These are phyloP conservation scores for Penicillium nordicum DNA, from an alignment of 2,329 filamentous ascomycete genomes.

Conservation along the genomic window DNA sequence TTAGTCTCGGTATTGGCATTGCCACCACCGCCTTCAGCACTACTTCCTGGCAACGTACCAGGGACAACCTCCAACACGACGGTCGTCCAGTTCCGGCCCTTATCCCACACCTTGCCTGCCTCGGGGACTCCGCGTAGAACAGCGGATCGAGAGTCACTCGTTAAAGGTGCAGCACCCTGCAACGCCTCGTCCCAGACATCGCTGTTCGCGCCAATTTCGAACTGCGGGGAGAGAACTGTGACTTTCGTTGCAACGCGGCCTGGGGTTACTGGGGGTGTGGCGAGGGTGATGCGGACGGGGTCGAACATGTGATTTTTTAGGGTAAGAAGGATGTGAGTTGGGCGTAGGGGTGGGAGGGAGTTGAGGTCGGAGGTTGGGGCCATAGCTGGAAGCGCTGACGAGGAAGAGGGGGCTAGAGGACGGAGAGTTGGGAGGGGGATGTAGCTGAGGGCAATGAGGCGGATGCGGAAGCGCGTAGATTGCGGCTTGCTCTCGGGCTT, in stretches of 20 bases:
- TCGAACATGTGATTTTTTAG: conserved; percentile 95
- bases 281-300: conserved; percentile 78
- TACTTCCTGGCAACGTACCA: conserved; percentile 38
- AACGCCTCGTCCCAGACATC: conserved; percentile 90
- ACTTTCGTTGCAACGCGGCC: conserved; percentile 74
- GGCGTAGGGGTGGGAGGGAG: conserved; percentile 47
- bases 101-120: conserved; percentile 94
- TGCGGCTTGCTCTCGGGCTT: conserved; percentile 89
- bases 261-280: conserved; percentile 75
- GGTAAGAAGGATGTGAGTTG: conserved; percentile 79
- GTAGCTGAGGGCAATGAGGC: conserved; percentile 80
- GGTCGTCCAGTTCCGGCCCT: conserved; percentile 89
- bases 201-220: conserved; percentile 92
- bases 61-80: conserved; percentile 89
- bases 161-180: conserved; percentile 46
- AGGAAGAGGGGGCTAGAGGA: conserved; percentile 51
- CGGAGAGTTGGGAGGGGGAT: conserved; percentile 73
- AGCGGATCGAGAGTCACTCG: conserved; percentile 37
- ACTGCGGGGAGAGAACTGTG: conserved; percentile 89
- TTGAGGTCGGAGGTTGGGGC: conserved; percentile 42
- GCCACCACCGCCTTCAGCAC: conserved; percentile 27
- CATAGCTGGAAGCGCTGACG: conserved; percentile 23
- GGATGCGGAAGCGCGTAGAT: conserved; percentile 87
- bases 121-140: conserved; percentile 57
- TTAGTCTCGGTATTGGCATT: conserved; percentile 34